Percentiles rank a stretch among this genome's conserved stretches.
Evolutionary conservation across 1,139 yeast genomes (phyloP).

Genomic region (Trichomonascaceae sp.): DNA sequence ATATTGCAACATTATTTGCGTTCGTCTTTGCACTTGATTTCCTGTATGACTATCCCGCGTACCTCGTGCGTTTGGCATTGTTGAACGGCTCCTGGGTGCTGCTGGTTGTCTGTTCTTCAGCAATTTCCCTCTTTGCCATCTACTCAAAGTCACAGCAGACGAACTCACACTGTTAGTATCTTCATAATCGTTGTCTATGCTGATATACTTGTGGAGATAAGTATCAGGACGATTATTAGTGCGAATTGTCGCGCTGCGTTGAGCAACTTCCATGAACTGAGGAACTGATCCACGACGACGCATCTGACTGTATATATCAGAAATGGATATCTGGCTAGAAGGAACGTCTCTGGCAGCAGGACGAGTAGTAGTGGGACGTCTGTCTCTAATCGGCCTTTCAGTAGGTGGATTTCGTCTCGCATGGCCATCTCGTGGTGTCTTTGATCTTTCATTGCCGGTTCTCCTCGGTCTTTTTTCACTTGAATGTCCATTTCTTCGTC

Average conservation of each 20-base stretch:
- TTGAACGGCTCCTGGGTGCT: background rate
- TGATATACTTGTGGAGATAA: slow-evolving; percentile 9
- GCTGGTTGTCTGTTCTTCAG: background rate
- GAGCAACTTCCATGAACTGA: slow-evolving; percentile 7
- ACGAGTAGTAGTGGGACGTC: background rate
- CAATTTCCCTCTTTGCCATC: slow-evolving; percentile 10
- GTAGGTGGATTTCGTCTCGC: background rate
- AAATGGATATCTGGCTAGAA: background rate
- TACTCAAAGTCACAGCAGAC: slow-evolving; percentile 7
- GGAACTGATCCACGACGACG: slow-evolving; percentile 4
- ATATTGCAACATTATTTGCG: background rate
- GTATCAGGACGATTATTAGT: slow-evolving; percentile 1
- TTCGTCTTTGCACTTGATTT: background rate
- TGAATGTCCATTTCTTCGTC: background rate
- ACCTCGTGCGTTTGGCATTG: background rate
- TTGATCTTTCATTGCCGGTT: background rate
- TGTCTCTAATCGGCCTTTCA: background rate
- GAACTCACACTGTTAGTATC: slow-evolving; percentile 7
- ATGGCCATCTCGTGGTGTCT: background rate
- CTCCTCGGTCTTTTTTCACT: background rate
- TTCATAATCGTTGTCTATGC: slow-evolving; percentile 1
- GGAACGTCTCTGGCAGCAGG: background rate
- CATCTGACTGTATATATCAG: slow-evolving; percentile 1
- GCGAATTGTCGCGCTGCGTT: slow-evolving; percentile 3
- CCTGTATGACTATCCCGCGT: background rate